Evolutionary conservation across 2,329 filamentous ascomycete genomes (phyloP), one percentile per base, ranked within the genome.

Genomic region (Colletotrichum magnum): DNA sequence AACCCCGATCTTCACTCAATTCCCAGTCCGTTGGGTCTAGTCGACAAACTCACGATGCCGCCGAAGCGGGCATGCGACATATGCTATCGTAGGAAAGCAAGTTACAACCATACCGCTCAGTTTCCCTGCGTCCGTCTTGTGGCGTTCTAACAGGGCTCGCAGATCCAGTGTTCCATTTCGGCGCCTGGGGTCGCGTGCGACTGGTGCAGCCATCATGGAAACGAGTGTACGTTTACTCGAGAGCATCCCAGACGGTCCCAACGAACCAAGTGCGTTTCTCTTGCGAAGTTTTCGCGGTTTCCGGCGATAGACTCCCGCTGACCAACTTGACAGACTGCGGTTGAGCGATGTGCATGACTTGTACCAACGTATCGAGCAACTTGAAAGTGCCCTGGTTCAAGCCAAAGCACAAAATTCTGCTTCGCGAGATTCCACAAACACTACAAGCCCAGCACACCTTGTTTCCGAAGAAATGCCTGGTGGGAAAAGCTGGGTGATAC

Each of bases 121-220:
- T 16, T 5, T 10, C n/a, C 16, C 13, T 10, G 3, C 32, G 7
- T 7, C 10, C 10, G 7, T 36, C 32, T 9, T 36, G 9, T 36
- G 7, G 32, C 32, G 3, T 36, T 10, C 32, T 18, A 12, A 43
- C 41, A 4, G 7, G 15, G 15, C 12, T 15, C 24, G 12, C n/a
- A 67, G 64, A 67, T 67, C 13, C 64, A 67, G 43, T 67, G 64
- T 51, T 48, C 24, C 2, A 51, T 67, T 48, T 50, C 64, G 16
- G 43, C 28, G 10, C 41, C 43, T 6, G 64, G 64, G 3, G 41
- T 43, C 15, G 28, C 64, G 1, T 67, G 64, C 58, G 58, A 67
- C 48, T 67, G 64, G 64, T 67, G 64, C 21, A 50, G 58, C 5
- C 64, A 67, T 21, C 64, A 67, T 18, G 51, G 51, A n/a, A 50